These are phyloP conservation scores for Pochonia chlamydosporia DNA, from an alignment of 2,329 filamentous ascomycete genomes.

Conservation along the genomic window DNA sequence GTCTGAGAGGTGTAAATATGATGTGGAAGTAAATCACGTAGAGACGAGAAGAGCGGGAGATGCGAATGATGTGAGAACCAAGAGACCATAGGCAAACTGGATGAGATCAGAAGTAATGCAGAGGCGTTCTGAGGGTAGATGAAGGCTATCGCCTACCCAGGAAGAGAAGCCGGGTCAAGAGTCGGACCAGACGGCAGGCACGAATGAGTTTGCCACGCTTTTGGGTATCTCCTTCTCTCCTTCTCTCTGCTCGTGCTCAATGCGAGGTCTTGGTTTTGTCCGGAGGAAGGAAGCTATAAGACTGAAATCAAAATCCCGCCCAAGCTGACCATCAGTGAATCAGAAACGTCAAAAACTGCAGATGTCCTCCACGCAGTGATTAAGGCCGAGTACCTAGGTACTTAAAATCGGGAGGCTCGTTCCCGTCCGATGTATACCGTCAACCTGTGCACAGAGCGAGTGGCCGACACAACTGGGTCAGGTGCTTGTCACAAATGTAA, in stretches of 20 bases:
- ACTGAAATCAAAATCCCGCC: neutral
- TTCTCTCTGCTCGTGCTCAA: neutral
- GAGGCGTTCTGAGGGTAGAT: neutral
- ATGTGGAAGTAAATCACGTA: constrained; percentile 5
- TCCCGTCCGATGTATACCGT: neutral
- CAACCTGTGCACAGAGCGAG: neutral
- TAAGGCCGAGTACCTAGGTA: neutral
- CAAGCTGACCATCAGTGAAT: neutral
- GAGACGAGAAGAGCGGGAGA: neutral
- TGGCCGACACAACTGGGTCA: neutral
- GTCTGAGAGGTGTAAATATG: too few relatives aligned
- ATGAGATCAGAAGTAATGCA: neutral
- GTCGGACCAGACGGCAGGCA: neutral
- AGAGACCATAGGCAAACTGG: neutral
- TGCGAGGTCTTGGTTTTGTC: neutral
- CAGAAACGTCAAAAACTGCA: neutral
- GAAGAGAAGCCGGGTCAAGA: constrained; percentile 1
- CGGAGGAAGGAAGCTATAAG: neutral
- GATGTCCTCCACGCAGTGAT: neutral
- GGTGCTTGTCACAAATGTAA: neutral
- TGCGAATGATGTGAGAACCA: neutral
- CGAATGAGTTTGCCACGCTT: neutral
- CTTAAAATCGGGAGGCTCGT: neutral
- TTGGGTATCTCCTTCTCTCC: neutral
- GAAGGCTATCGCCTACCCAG: neutral